Evolutionary conservation across 495 filamentous ascomycete species (phyloP).

Genomic region (Aspergillus nidulans): DNA sequence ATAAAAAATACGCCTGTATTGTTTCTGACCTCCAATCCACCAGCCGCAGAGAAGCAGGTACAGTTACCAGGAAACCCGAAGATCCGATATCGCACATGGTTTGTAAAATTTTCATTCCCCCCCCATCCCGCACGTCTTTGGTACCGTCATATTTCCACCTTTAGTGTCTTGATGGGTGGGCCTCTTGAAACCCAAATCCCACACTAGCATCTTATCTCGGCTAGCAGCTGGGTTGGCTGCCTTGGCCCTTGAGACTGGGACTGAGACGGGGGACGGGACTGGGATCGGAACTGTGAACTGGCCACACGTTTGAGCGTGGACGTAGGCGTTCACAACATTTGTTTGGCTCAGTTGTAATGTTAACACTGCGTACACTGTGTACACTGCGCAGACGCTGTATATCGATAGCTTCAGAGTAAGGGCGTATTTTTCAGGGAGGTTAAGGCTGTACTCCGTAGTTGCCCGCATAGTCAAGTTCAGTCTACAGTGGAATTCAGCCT

Average conservation of each 20-base stretch:
- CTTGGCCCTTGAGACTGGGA: neutral
- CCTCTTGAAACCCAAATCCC: constrained; percentile 1
- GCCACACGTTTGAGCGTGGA: neutral
- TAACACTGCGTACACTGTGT: no score
- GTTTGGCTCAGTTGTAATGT: no score
- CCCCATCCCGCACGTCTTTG: neutral
- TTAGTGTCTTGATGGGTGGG: neutral
- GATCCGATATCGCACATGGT: constrained; percentile 21
- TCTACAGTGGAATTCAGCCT: no score
- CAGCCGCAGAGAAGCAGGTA: no score
- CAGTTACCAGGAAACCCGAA: neutral
- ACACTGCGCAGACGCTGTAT: no score
- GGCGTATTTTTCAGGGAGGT: neutral
- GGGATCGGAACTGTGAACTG: no score
- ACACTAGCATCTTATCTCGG: constrained; percentile 9
- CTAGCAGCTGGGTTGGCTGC: neutral
- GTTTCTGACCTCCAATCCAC: neutral
- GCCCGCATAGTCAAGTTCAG: neutral
- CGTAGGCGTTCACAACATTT: no score
- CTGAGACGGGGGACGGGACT: neutral
- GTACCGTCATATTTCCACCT: neutral
- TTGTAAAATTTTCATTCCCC: neutral
- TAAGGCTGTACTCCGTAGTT: neutral
- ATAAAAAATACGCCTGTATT: constrained; percentile 1
- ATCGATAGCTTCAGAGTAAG: neutral